Conservation (phyloP, 2,329 filamentous ascomycete species). For the Ceratocystis ficicola region DNA sequence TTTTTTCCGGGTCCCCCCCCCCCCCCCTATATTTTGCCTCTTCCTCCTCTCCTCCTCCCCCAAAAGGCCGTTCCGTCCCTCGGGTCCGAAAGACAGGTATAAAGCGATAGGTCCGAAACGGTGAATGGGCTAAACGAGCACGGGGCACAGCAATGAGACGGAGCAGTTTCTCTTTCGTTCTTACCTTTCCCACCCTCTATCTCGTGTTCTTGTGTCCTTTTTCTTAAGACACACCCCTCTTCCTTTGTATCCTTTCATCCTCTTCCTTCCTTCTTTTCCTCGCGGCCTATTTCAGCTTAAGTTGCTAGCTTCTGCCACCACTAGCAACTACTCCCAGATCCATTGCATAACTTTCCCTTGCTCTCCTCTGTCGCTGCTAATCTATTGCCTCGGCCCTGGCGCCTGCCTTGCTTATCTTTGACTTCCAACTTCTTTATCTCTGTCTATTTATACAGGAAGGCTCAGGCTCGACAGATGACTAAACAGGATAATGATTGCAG, state of each 20-base stretch:
- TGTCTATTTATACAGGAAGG: no score
- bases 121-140: constrained; percentile 3
- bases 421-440: no score
- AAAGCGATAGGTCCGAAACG: constrained; percentile 7
- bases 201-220: no score
- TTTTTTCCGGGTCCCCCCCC: not conserved
- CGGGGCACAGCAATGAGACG: not conserved
- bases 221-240: not conserved
- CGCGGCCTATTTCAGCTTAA: not conserved
- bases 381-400: no score
- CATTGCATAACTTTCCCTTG: no score
- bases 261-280: not conserved
- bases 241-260: not conserved
- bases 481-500: not conserved
- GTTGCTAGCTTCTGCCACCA: not conserved
- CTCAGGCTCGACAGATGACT: no score
- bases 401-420: no score
- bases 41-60: not conserved
- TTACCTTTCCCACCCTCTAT: not conserved
- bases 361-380: no score
- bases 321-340: no score
- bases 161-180: not conserved
- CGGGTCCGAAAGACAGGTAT: not conserved
- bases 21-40: not conserved
- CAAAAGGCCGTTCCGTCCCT: not conserved